phyloP scores from a whole-genome alignment of 208 protist species.

The Leishmania aethiopica region DNA sequence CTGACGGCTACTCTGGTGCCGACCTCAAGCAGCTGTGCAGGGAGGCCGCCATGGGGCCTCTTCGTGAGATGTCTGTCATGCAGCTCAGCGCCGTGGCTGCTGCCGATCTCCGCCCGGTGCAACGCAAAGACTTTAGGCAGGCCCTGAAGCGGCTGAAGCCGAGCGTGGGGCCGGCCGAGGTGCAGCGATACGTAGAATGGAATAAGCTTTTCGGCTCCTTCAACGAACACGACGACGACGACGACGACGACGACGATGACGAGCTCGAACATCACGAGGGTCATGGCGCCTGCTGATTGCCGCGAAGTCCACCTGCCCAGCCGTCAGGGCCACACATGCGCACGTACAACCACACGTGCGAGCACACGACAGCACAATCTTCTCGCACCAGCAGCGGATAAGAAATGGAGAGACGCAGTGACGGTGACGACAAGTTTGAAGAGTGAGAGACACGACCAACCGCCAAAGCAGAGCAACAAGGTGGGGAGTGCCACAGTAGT shows the following conservation, averaged over 20 bases:
- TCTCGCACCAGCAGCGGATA: not conserved
- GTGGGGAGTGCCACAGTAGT: not conserved
- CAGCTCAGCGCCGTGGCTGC: conserved; percentile 56
- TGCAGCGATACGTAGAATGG: conserved; percentile 81
- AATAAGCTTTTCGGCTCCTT: conserved; percentile 87
- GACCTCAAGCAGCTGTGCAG: conserved; percentile 81
- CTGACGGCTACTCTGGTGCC: conserved; percentile 78
- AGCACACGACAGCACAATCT: not conserved
- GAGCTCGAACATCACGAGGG: not conserved
- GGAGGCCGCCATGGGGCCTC: conserved; percentile 78
- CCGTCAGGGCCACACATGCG: not conserved
- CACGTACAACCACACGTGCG: not conserved
- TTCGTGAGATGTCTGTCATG: conserved; percentile 58
- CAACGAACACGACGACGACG: conserved; percentile 26
- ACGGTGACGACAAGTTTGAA: not conserved
- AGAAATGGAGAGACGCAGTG: not conserved
- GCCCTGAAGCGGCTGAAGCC: conserved; percentile 80
- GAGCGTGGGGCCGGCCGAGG: conserved; percentile 73
- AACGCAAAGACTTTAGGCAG: conserved; percentile 70
- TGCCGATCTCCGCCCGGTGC: conserved; percentile 63
- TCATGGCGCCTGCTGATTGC: not conserved
- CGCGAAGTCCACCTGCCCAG: not conserved
- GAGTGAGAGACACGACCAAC: not conserved
- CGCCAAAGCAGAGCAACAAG: not conserved
- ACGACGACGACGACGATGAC: conserved; percentile 27